These are phyloP conservation scores for Davidsoniella neocaledoniae DNA, from an alignment of 2,329 filamentous ascomycete genomes.

Conservation along the genomic window DNA sequence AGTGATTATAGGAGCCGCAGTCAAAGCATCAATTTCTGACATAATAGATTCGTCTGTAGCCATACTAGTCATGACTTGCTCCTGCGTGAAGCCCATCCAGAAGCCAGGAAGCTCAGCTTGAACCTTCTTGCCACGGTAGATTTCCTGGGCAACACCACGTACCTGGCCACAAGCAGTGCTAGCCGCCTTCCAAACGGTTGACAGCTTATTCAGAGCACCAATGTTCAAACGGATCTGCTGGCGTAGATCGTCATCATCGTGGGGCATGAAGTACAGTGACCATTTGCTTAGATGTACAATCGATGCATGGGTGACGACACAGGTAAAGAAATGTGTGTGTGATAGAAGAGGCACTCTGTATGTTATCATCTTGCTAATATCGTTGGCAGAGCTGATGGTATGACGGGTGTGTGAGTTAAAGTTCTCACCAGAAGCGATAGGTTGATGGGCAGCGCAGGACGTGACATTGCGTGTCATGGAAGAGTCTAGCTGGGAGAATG, in stretches of 20 bases:
- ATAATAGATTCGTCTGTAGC: constrained; percentile 42
- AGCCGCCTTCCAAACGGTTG: constrained; percentile 56
- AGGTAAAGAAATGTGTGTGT: constrained; percentile 74
- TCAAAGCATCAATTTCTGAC: constrained; percentile 32
- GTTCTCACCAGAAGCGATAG: constrained; percentile 29
- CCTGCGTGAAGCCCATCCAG: constrained; percentile 37
- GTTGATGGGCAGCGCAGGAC: constrained; percentile 46
- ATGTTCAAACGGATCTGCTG: constrained; percentile 67
- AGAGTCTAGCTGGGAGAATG: constrained; percentile 56
- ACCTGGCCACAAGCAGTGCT: constrained; percentile 55
- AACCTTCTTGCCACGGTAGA: constrained; percentile 43
- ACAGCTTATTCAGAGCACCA: constrained; percentile 53
- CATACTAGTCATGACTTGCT: constrained; percentile 37
- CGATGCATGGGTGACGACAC: constrained; percentile 59
- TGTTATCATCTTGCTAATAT: constrained; percentile 58
- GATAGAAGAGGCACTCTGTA: constrained; percentile 54
- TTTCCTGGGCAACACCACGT: constrained; percentile 61
- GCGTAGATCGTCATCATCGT: constrained; percentile 48
- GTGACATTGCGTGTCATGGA: constrained; percentile 41
- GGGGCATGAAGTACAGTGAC: constrained; percentile 42
- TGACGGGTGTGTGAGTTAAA: constrained; percentile 61
- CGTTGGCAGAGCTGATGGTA: constrained; percentile 61
- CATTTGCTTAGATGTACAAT: constrained; percentile 73
- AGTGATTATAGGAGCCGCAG: constrained; percentile 8
- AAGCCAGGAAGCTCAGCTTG: constrained; percentile 34